Conservation (phyloP, 2,329 filamentous ascomycete species). For the Thielaviopsis cerberus region DNA sequence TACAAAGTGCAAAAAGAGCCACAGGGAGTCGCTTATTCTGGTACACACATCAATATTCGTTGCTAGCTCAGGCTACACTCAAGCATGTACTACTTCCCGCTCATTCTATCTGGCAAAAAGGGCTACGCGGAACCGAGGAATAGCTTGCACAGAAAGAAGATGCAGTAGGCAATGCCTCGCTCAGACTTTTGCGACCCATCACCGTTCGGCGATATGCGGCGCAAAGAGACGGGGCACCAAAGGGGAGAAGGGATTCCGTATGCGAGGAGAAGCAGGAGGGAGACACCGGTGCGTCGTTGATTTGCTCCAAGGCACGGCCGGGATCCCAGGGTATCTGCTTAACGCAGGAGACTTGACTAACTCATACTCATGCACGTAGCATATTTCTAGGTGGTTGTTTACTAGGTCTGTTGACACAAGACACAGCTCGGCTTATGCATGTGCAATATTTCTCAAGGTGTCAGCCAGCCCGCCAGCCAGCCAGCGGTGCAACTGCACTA, state of each 20-base stretch:
- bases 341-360: neutral
- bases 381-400: neutral
- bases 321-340: neutral
- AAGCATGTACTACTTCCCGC: neutral
- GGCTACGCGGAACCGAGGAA: too few relatives aligned
- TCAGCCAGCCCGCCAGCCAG: too few relatives aligned
- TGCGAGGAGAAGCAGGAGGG: neutral
- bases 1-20: neutral
- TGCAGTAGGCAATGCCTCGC: neutral
- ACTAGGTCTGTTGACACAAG: neutral
- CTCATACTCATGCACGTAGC: neutral
- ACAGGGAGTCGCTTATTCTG: neutral
- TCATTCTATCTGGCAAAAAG: neutral
- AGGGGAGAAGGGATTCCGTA: neutral
- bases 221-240: neutral
- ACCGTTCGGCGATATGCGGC: neutral
- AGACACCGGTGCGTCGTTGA: neutral
- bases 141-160: neutral
- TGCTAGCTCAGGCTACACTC: neutral
- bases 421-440: neutral
- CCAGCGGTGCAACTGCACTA: neutral
- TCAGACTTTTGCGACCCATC: neutral
- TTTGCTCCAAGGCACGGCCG: neutral
- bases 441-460: neutral
- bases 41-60: neutral